Evolutionary conservation across 1,284 basidiomycete species (phyloP).

Genomic region (Cutaneotrichosporon sp.): DNA sequence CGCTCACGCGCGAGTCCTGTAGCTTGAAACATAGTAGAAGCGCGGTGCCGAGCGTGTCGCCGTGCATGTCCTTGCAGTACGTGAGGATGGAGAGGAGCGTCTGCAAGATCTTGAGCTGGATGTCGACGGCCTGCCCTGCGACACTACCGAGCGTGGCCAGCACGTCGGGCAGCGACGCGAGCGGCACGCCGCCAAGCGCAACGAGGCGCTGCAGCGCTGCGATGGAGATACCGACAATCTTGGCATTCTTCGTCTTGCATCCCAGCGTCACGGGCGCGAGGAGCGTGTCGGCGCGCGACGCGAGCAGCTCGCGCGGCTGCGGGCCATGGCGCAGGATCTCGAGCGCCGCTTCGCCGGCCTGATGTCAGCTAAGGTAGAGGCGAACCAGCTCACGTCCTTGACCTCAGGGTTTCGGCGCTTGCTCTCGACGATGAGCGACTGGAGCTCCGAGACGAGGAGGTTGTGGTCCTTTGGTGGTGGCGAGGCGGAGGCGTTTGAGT

Average conservation of each 20-base stretch:
- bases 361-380: conserved; percentile 5
- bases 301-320: conserved; percentile 57
- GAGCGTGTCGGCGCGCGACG: conserved; percentile 74
- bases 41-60: conserved; percentile 72
- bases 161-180: conserved; percentile 66
- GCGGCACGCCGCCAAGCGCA: conserved; percentile 77
- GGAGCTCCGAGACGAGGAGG: conserved; percentile 52
- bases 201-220: conserved; percentile 90
- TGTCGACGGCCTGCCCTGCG: conserved; percentile 91
- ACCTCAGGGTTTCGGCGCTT: conserved; percentile 78
- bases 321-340: conserved; percentile 71
- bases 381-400: conserved; percentile 64
- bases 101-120: conserved; percentile 88
- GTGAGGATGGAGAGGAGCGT: conserved; percentile 86
- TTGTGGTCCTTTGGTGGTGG: conserved; percentile 50
- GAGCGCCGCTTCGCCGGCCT: conserved; percentile 79
- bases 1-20: conserved; percentile 91
- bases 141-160: conserved; percentile 79
- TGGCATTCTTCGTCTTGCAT: conserved; percentile 87
- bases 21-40: conserved; percentile 89
- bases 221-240: conserved; percentile 89
- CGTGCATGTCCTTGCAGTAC: conserved; percentile 78
- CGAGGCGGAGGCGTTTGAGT: neutral
- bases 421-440: conserved; percentile 77
- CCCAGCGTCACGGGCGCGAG: conserved; percentile 90